A percentile compares a stretch with the other conserved stretches of the same genome.
phyloP scores from a whole-genome alignment of 2,329 filamentous ascomycete species.

The Camillea tinctor region DNA sequence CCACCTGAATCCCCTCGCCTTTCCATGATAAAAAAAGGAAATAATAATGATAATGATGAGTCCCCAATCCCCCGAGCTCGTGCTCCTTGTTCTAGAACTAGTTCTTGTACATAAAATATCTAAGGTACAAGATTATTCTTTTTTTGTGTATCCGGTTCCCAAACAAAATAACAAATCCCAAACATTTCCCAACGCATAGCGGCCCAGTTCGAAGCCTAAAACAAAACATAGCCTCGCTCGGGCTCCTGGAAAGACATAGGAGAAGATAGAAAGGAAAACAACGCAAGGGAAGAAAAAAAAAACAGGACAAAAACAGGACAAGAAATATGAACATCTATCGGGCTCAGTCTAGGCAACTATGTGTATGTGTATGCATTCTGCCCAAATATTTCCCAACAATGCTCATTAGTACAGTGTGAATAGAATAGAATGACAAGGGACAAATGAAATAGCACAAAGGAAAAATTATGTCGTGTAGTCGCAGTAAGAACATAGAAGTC shows the following conservation, averaged over 20 bases:
- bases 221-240: background rate
- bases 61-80: background rate
- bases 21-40: too few relatives aligned
- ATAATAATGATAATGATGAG: background rate
- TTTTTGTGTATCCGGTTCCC: background rate
- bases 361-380: background rate
- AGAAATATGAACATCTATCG: slow-evolving; percentile 3
- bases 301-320: background rate
- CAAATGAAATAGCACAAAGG: background rate
- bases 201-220: background rate
- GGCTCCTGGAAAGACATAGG: background rate
- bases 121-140: background rate
- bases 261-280: background rate
- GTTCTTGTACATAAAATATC: background rate
- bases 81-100: background rate
- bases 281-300: slow-evolving; percentile 7
- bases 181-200: background rate
- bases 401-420: background rate
- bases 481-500: background rate
- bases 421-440: background rate
- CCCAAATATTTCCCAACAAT: background rate
- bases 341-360: background rate
- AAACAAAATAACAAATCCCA: background rate
- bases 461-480: background rate
- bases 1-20: background rate